Conservation (phyloP, 768 basidiomycete genomes). For the Mycena polygramma region DNA sequence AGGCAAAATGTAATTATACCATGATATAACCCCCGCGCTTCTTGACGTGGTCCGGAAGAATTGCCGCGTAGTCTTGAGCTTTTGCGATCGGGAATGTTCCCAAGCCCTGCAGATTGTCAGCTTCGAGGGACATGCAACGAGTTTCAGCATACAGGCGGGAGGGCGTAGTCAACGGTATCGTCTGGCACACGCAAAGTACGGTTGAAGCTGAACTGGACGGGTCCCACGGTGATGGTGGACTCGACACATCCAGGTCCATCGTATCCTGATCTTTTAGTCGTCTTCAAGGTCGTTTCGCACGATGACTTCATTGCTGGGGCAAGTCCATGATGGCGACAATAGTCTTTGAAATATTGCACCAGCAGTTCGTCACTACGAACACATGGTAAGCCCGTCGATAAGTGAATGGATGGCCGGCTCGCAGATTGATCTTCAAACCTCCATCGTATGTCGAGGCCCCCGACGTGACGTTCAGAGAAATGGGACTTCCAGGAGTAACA, state of each 20-base stretch:
- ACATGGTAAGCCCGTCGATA: background rate
- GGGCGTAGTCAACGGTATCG: constrained; percentile 1
- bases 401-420: background rate
- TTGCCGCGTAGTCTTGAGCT: constrained; percentile 4
- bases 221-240: constrained; percentile 7
- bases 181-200: constrained; percentile 9
- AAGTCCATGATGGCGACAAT: constrained; percentile 11
- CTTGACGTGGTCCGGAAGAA: constrained; percentile 10
- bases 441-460: constrained; percentile 2
- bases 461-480: background rate
- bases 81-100: constrained; percentile 8
- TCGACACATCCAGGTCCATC: background rate
- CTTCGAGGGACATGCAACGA: background rate
- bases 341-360: constrained; percentile 10
- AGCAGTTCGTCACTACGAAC: constrained; percentile 4
- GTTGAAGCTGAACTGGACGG: background rate
- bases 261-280: background rate
- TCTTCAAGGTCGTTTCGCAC: background rate
- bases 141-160: constrained; percentile 8
- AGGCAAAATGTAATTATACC: background rate
- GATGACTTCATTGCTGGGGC: background rate
- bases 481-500: background rate
- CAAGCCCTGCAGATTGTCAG: background rate
- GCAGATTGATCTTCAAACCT: background rate
- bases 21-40: constrained; percentile 18